phyloP scores from a whole-genome alignment of 2,329 filamentous ascomycete genomes.

The Nemania sp. region DNA sequence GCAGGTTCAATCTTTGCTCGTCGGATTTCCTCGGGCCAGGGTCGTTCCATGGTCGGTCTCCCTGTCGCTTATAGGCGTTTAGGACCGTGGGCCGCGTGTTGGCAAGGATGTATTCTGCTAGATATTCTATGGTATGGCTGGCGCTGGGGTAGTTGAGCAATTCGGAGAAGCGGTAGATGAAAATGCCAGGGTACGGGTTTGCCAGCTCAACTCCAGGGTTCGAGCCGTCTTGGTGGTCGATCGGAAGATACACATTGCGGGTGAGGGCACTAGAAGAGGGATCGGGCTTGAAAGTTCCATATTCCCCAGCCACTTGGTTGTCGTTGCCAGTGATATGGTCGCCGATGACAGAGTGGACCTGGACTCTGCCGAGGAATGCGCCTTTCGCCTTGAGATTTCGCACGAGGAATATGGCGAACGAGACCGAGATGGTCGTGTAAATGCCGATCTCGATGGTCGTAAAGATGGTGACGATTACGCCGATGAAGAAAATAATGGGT shows the following conservation, averaged over 20 bases:
- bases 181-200: slow-evolving; percentile 85
- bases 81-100: slow-evolving; percentile 78
- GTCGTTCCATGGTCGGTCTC: slow-evolving; percentile 94
- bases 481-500: slow-evolving; percentile 88
- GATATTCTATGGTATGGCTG: slow-evolving; percentile 81
- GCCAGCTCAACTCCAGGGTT: slow-evolving; percentile 83
- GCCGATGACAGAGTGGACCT: slow-evolving; percentile 81
- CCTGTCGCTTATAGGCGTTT: slow-evolving; percentile 64
- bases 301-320: slow-evolving; percentile 54
- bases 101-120: slow-evolving; percentile 69
- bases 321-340: slow-evolving; percentile 73
- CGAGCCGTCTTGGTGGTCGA: slow-evolving; percentile 86
- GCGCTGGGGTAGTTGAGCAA: slow-evolving; percentile 97
- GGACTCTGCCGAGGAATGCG: slow-evolving; percentile 80
- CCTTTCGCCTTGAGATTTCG: slow-evolving; percentile 83
- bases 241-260: slow-evolving; percentile 83
- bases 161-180: slow-evolving; percentile 94
- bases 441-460: slow-evolving; percentile 88
- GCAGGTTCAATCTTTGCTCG: slow-evolving; percentile 55
- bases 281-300: slow-evolving; percentile 59
- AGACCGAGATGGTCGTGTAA: slow-evolving; percentile 81
- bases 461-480: slow-evolving; percentile 90
- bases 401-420: slow-evolving; percentile 78
- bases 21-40: slow-evolving; percentile 68
- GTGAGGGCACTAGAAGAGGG: slow-evolving; percentile 37